A percentile compares a stretch with the other conserved stretches of the same genome.
phyloP scores from a whole-genome alignment of 2,329 filamentous ascomycete species.

The Balansia obtecta region DNA sequence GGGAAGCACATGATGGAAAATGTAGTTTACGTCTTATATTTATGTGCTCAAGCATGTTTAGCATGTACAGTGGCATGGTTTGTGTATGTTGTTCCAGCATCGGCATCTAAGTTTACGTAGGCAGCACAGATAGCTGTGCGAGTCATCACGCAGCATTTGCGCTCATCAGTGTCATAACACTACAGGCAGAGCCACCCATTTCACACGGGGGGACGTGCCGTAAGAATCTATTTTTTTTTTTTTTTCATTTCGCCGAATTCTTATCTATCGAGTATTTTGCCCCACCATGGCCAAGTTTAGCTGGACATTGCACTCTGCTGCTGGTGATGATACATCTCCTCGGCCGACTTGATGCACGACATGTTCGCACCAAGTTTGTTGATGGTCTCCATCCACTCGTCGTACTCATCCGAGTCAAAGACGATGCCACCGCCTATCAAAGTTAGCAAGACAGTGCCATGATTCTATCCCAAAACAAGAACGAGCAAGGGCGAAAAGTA shows the following conservation, averaged over 20 bases:
- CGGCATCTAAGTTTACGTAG: background rate
- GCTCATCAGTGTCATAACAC: too few relatives aligned
- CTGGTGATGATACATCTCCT: conserved; percentile 44
- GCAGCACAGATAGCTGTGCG: background rate
- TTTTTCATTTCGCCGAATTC: background rate
- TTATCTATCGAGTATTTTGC: background rate
- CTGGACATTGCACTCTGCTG: conserved; percentile 12
- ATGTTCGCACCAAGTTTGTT: conserved; percentile 92
- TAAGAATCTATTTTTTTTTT: too few relatives aligned
- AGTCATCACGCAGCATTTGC: background rate
- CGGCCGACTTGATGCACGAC: conserved; percentile 74
- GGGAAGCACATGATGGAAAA: background rate
- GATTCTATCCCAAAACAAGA: background rate
- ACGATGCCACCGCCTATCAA: conserved; percentile 68
- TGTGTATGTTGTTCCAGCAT: background rate
- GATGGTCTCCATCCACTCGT: conserved; percentile 88
- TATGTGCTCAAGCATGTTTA: background rate
- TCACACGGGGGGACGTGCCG: too few relatives aligned
- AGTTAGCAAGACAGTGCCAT: background rate
- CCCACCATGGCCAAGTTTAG: background rate
- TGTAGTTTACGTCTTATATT: background rate
- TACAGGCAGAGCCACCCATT: too few relatives aligned
- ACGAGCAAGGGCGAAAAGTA: background rate
- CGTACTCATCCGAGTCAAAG: conserved; percentile 83
- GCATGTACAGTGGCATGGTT: background rate